Base-by-base conservation (phyloP, 2,329 filamentous ascomycete species). In the Fusarium subglutinans region DNA sequence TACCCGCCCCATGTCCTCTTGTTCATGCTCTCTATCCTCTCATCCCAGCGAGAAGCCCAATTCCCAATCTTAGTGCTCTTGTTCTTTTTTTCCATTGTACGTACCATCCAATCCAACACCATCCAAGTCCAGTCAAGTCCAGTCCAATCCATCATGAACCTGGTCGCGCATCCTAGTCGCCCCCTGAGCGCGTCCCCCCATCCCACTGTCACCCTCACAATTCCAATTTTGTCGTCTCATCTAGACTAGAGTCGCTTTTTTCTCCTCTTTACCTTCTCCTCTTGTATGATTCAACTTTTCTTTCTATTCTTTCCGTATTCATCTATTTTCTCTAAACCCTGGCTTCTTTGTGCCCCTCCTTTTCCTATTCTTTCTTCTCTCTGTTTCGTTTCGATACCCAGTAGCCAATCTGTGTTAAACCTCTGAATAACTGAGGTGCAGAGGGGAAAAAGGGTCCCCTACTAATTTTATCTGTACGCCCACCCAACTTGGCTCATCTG, bases 91-190 rank as follows among this genome's bases (percentile, higher is more conserved):
- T 51, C 35, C 24, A 50, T 58, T 64, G 40, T 63, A 59, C 66
- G 55, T 72, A 63, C 65, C 54, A 30, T 48, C 50, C 50, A 37
- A 66, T 44, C 63, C 51, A 51, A 57, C 44, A 35, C 33, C 33
- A 35, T 35, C 33, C 33, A 35, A 35, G 33, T 35, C 33, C 14
- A 35, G 33, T 35, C 33, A 37, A 37, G 14, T 37, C 54, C 63
- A 47, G 58, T 61, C 45, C 37, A 41, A 35, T 54, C 70, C 53
- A 62, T 58, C 38, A 70, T 75, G 59, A 75, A 75, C 72, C 72
- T 70, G 69, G 72, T 75, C 72, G 55, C 55, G 50, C 61, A 75
- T 75, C 72, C 72, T 65, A 73, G 72, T 75, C 72, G 55, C 72
- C 72, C 70, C 72, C 73, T 70, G 67, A 74, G 72, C 69, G 61